Conservation (phyloP, 108 stramenopile genomes). For the Thalassiosira profunda region DNA sequence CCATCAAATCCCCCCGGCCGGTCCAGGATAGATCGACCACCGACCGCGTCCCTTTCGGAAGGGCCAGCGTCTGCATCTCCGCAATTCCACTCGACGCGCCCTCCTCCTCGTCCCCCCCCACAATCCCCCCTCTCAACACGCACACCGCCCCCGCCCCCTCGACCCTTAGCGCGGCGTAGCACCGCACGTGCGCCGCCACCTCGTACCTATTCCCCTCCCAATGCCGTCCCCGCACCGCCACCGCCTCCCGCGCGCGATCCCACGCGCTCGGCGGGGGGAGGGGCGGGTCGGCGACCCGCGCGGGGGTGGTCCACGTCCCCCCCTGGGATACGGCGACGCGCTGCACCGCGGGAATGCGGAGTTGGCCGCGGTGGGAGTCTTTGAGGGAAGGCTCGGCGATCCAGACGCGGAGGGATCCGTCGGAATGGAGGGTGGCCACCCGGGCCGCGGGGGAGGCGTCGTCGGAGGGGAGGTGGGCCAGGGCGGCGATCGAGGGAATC, state of each 20-base stretch:
- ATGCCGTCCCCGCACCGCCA: neutral
- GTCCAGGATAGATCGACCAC: conserved; percentile 39
- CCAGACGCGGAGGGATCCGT: conserved; percentile 50
- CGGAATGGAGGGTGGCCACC: conserved; percentile 47
- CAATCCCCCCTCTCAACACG: conserved; percentile 1
- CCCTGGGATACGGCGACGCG: conserved; percentile 1
- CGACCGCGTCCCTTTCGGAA: conserved; percentile 5
- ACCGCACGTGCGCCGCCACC: conserved; percentile 21
- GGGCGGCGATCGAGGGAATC: conserved; percentile 16
- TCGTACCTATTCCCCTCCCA: conserved; percentile 35
- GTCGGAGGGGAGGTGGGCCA: conserved; percentile 7
- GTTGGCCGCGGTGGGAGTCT: too few species aligned
- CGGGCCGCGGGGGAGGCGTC: conserved; percentile 3
- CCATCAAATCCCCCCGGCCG: conserved; percentile 16
- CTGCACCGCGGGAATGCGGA: conserved; percentile 35
- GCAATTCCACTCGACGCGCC: conserved; percentile 4
- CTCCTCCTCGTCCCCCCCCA: conserved; percentile 1
- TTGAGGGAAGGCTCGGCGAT: conserved; percentile 18
- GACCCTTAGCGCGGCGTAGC: neutral
- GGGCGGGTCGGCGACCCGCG: conserved; percentile 6
- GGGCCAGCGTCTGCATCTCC: conserved; percentile 9
- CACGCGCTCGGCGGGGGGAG: conserved; percentile 12
- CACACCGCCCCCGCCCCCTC: neutral
- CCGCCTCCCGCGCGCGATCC: neutral
- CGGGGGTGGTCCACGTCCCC: neutral